Conservation (phyloP, 2,329 filamentous ascomycete genomes). For the Thermochaetoides dissita region DNA sequence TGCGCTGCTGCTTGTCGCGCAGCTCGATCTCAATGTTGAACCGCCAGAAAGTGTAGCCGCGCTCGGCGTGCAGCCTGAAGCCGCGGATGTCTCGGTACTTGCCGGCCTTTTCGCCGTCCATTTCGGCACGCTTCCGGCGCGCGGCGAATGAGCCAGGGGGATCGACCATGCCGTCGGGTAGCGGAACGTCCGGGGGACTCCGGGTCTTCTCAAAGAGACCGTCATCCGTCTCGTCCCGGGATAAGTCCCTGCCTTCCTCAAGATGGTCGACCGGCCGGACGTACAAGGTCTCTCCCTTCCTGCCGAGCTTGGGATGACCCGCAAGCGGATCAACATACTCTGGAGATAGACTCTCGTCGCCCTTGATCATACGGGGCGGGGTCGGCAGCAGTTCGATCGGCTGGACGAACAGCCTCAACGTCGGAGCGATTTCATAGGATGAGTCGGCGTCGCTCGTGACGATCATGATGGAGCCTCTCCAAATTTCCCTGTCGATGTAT, state of each 20-base stretch:
- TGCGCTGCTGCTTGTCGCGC: conserved; percentile 59
- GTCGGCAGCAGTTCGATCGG: conserved; percentile 70
- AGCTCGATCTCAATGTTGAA: conserved; percentile 94
- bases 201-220: conserved; percentile 65
- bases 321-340: conserved; percentile 84
- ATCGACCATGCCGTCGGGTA: conserved; percentile 30
- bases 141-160: conserved; percentile 39
- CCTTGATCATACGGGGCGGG: conserved; percentile 54
- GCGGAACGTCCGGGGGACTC: conserved; percentile 34
- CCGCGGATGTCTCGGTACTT: conserved; percentile 75
- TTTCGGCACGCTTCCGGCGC: conserved; percentile 35
- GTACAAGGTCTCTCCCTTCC: conserved; percentile 74
- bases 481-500: conserved; percentile 55
- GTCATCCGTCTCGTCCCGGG: conserved; percentile 61
- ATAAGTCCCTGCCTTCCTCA: conserved; percentile 64
- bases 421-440: conserved; percentile 66
- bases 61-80: conserved; percentile 68
- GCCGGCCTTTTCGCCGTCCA: conserved; percentile 68
- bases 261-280: conserved; percentile 81
- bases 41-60: conserved; percentile 88
- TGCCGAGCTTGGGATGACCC: conserved; percentile 71
- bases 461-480: conserved; percentile 92
- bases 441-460: conserved; percentile 78
- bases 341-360: conserved; percentile 51
- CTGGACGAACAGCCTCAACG: conserved; percentile 72